Conservation (phyloP, 257 asterid species). For the Lycium ferocissimum region DNA sequence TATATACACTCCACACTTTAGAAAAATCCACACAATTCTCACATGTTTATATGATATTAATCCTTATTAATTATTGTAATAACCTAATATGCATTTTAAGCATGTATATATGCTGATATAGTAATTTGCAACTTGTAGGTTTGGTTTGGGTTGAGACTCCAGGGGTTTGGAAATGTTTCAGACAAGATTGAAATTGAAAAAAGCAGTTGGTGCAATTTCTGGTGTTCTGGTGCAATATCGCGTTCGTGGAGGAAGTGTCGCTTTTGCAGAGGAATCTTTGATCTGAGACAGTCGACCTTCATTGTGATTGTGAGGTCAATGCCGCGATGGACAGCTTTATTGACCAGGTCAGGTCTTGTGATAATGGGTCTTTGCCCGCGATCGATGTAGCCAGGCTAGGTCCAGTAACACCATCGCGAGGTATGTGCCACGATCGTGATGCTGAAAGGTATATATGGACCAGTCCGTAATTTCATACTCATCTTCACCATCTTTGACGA, state of each 20-base stretch:
- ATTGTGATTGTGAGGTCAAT: conserved; percentile 9
- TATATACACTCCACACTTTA: neutral
- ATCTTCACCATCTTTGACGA: neutral
- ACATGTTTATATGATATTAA: conserved; percentile 7
- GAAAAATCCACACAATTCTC: conserved; percentile 13
- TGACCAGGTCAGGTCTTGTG: neutral
- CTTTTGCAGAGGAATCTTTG: neutral
- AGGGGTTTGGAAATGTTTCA: neutral
- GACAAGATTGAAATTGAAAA: neutral
- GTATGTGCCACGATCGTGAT: neutral
- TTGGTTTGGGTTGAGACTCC: neutral
- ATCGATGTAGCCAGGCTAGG: neutral
- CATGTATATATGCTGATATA: neutral
- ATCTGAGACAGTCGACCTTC: neutral
- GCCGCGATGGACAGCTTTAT: neutral
- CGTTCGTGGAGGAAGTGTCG: neutral
- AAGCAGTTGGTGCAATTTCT: neutral
- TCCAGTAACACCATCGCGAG: neutral
- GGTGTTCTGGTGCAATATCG: neutral
- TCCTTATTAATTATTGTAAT: neutral
- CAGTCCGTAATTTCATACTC: neutral
- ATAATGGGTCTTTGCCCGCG: neutral
- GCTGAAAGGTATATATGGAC: neutral
- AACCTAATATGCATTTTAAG: neutral
- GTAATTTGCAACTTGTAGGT: neutral